Conservation (phyloP, 2,329 filamentous ascomycete genomes). For the Colletotrichum neosansevieriae region DNA sequence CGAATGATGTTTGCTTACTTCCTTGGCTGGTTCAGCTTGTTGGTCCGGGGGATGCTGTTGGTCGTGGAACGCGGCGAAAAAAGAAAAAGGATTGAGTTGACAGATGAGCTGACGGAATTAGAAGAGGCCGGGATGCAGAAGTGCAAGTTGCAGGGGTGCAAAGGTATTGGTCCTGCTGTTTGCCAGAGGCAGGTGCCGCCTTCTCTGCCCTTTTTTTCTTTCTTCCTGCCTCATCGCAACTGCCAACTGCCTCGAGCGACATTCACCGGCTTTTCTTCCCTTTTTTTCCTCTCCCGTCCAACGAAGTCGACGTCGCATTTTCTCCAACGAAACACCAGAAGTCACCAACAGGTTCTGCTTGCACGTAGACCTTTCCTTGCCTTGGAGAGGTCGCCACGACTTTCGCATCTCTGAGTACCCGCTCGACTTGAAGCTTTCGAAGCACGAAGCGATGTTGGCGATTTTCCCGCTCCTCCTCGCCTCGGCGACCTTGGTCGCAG, state of each 20-base stretch:
- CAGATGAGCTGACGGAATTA: background rate
- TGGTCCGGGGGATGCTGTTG: constrained; percentile 1
- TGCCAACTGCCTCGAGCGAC: background rate
- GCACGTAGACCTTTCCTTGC: too few species aligned
- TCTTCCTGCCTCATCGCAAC: background rate
- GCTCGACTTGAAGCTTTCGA: background rate
- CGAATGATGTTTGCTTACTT: constrained; percentile 4
- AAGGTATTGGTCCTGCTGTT: background rate
- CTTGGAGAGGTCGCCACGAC: background rate
- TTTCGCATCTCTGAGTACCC: background rate
- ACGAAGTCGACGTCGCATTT: background rate
- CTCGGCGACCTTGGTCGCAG: background rate
- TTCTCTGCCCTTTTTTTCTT: background rate
- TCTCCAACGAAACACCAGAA: background rate
- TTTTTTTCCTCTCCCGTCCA: background rate
- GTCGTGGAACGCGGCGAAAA: constrained; percentile 12
- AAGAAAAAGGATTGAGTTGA: background rate
- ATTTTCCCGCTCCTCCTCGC: background rate
- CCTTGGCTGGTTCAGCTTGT: constrained; percentile 8
- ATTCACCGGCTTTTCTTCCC: background rate
- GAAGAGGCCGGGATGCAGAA: background rate
- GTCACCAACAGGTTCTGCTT: background rate
- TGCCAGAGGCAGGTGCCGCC: background rate
- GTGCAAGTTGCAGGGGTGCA: background rate
- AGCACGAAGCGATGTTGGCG: background rate